Conservation (phyloP, 2,329 filamentous ascomycete genomes). For the Alternaria hordeiaustralica region DNA sequence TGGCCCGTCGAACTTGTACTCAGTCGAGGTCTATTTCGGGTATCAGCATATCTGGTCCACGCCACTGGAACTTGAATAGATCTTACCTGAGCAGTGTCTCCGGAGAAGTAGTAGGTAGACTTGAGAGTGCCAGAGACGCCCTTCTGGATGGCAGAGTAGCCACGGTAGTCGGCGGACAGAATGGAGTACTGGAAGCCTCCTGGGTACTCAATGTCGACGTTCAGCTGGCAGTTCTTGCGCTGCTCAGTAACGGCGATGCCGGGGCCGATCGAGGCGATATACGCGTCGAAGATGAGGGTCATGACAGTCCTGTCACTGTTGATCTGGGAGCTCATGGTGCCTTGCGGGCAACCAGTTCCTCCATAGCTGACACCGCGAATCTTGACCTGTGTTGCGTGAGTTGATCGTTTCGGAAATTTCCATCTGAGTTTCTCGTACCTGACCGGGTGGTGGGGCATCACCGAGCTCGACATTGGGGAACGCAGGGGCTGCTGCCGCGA, state of each 20-base stretch:
- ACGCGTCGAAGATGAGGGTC: conserved; percentile 61
- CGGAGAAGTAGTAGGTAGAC: conserved; percentile 63
- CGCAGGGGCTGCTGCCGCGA: conserved; percentile 39
- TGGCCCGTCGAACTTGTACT: conserved; percentile 52
- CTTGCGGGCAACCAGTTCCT: conserved; percentile 57
- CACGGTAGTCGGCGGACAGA: conserved; percentile 60
- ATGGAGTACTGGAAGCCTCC: conserved; percentile 61
- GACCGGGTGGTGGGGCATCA: conserved; percentile 39
- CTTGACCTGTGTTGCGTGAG: conserved; percentile 44
- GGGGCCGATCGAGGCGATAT: conserved; percentile 59
- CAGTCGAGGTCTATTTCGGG: conserved; percentile 39
- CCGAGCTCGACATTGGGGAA: conserved; percentile 26
- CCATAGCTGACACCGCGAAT: conserved; percentile 56
- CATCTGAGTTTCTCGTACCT: conserved; percentile 22
- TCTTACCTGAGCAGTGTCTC: conserved; percentile 51
- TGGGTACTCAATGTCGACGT: conserved; percentile 60
- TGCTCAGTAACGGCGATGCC: conserved; percentile 51
- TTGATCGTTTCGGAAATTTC: background rate
- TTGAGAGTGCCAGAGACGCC: conserved; percentile 58
- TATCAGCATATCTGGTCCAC: conserved; percentile 8
- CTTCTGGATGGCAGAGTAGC: conserved; percentile 56
- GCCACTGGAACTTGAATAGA: background rate
- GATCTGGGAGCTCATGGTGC: conserved; percentile 52
- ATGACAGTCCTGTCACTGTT: conserved; percentile 54
- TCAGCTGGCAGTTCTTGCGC: conserved; percentile 63